Conservation (phyloP, 2,329 filamentous ascomycete genomes). For the Trichoderma guizhouense region DNA sequence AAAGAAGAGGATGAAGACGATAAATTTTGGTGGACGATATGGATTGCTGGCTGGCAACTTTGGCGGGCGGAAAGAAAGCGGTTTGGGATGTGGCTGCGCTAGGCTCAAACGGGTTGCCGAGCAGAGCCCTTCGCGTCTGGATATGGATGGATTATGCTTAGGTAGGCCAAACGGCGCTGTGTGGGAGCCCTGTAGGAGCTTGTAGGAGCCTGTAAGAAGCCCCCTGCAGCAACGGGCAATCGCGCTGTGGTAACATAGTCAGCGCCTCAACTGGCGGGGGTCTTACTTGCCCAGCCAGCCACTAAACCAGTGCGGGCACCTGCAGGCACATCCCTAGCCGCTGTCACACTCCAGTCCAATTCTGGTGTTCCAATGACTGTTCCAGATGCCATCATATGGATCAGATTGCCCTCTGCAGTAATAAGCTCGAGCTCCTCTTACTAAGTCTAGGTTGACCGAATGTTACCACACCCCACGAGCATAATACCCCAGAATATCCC, state of each 20-base stretch:
- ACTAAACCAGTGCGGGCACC: background rate
- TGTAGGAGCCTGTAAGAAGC: background rate
- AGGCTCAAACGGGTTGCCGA: background rate
- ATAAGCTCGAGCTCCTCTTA: background rate
- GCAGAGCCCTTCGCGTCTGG: background rate
- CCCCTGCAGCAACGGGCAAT: background rate
- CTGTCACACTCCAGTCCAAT: background rate
- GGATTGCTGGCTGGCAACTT: conserved; percentile 1
- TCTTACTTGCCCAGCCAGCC: background rate
- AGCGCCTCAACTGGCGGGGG: background rate
- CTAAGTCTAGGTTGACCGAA: background rate
- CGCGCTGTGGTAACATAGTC: background rate
- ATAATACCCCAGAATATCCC: background rate
- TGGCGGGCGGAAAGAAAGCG: background rate
- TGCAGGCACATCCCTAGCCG: background rate
- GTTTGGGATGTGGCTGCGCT: background rate
- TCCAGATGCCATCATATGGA: background rate
- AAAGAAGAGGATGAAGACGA: background rate
- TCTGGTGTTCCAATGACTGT: background rate
- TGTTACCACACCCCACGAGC: background rate
- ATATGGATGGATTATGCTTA: background rate
- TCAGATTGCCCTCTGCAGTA: background rate
- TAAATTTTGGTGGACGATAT: conserved; percentile 6
- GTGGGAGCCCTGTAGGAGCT: background rate
- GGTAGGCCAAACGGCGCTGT: background rate